A percentile compares a stretch with the other conserved stretches of the same genome.
phyloP scores from a whole-genome alignment of 2,329 filamentous ascomycete species.

The Daldinia eschscholtzii region DNA sequence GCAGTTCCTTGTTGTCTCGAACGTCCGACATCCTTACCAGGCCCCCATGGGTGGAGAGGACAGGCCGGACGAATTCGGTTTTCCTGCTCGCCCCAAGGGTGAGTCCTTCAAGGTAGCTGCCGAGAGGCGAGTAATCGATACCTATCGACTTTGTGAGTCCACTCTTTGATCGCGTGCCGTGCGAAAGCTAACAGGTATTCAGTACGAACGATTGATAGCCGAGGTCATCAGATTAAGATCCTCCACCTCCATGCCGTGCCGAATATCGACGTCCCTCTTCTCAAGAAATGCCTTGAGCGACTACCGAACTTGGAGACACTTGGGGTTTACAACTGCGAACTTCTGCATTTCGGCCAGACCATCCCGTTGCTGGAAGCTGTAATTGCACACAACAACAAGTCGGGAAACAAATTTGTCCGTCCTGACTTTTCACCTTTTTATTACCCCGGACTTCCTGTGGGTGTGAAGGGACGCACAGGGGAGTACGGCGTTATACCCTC shows the following conservation, averaged over 20 bases:
- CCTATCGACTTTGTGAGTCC: conserved; percentile 18
- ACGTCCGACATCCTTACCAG: background rate
- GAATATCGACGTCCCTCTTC: conserved; percentile 40
- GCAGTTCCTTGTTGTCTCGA: conserved; percentile 17
- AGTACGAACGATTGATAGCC: conserved; percentile 27
- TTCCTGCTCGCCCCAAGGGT: conserved; percentile 16
- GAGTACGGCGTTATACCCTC: conserved; percentile 47
- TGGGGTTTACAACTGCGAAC: conserved; percentile 50
- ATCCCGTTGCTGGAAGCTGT: conserved; percentile 41
- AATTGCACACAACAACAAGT: conserved; percentile 30
- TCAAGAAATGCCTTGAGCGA: conserved; percentile 40
- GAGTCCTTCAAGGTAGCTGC: background rate
- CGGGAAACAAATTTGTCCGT: background rate
- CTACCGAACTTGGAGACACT: conserved; percentile 45
- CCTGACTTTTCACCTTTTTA: conserved; percentile 45
- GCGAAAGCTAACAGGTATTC: conserved; percentile 20
- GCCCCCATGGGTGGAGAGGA: background rate
- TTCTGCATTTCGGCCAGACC: conserved; percentile 47
- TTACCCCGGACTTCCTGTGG: conserved; percentile 38
- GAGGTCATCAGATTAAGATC: conserved; percentile 40
- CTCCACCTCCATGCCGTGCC: conserved; percentile 48
- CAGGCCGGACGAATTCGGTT: background rate
- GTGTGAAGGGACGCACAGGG: conserved; percentile 32
- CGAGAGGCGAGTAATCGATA: conserved; percentile 4
- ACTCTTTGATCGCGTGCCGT: no score